These are phyloP conservation scores for Peronospora destructor DNA, from an alignment of 352 stramenopile genomes.

Conservation along the genomic window DNA sequence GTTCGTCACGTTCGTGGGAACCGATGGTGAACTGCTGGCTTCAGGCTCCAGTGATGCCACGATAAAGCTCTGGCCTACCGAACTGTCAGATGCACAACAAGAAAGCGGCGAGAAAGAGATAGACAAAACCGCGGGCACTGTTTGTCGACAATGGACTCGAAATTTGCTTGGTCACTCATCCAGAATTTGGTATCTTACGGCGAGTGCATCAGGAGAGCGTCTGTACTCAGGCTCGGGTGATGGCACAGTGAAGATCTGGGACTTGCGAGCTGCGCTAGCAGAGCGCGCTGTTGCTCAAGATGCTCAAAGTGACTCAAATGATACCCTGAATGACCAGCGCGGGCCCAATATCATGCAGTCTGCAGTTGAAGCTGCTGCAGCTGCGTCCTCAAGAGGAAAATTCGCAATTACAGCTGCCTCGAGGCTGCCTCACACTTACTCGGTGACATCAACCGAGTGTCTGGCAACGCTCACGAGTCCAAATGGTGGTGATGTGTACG, in stretches of 20 bases:
- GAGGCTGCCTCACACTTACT: constrained; percentile 31
- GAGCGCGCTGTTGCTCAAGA: constrained; percentile 35
- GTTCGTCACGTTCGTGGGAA: constrained; percentile 81
- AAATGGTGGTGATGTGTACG: constrained; percentile 72
- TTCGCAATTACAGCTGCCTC: constrained; percentile 18
- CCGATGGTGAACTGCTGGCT: constrained; percentile 75
- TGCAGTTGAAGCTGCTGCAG: constrained; percentile 11
- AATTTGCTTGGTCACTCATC: constrained; percentile 73
- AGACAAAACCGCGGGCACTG: constrained; percentile 27
- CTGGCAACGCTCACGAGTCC: constrained; percentile 47
- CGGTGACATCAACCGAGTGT: constrained; percentile 40
- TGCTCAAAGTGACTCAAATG: constrained; percentile 31
- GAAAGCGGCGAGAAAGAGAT: constrained; percentile 21
- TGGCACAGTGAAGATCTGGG: constrained; percentile 82
- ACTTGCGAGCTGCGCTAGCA: constrained; percentile 53
- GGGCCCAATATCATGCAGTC: constrained; percentile 30
- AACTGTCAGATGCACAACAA: constrained; percentile 29
- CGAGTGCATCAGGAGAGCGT: constrained; percentile 52
- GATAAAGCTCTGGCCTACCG: constrained; percentile 82
- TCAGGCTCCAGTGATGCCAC: constrained; percentile 81
- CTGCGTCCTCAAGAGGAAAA: constrained; percentile 13
- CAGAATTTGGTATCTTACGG: constrained; percentile 77
- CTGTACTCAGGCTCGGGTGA: constrained; percentile 78
- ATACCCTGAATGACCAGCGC: constrained; percentile 26
- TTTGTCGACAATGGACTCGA: constrained; percentile 50